Percentiles rank a stretch among this genome's conserved stretches.
These are phyloP conservation scores for Fusarium dimerum DNA, from an alignment of 2,329 filamentous ascomycete genomes.

Conservation along the genomic window DNA sequence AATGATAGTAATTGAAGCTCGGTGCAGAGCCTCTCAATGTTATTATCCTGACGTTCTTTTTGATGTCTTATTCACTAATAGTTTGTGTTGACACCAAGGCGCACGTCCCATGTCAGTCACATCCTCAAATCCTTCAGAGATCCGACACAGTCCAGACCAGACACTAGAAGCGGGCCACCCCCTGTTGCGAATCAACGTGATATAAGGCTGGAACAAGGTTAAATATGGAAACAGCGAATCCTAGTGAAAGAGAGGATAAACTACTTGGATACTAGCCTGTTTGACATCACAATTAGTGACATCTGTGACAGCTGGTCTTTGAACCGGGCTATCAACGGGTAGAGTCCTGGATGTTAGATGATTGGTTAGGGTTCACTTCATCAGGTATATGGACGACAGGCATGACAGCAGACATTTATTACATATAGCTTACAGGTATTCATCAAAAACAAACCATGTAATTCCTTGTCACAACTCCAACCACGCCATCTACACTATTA, in stretches of 20 bases:
- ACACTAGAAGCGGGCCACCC: not conserved
- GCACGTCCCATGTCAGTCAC: not conserved
- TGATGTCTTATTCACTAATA: not conserved
- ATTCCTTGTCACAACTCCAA: constrained; percentile 12
- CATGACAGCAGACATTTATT: too few species aligned
- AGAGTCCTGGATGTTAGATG: too few species aligned
- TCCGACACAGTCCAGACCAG: too few species aligned
- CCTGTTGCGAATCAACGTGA: not conserved
- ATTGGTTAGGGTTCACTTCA: too few species aligned
- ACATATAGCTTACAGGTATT: too few species aligned
- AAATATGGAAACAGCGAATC: not conserved
- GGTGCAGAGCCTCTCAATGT: too few species aligned
- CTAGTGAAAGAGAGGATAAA: not conserved
- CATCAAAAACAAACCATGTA: constrained; percentile 6
- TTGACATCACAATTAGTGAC: too few species aligned
- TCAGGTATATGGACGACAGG: too few species aligned
- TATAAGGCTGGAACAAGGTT: not conserved
- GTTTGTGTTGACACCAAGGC: not conserved
- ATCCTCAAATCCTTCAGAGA: not conserved
- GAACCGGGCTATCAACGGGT: too few species aligned
- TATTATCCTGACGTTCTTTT: not conserved
- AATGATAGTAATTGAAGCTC: too few species aligned
- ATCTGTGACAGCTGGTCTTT: too few species aligned
- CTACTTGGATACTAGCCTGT: too few species aligned
- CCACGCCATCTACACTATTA: constrained; percentile 17